These are phyloP conservation scores for Fusarium marasasianum DNA, from an alignment of 2,329 filamentous ascomycete species.

Conservation along the genomic window DNA sequence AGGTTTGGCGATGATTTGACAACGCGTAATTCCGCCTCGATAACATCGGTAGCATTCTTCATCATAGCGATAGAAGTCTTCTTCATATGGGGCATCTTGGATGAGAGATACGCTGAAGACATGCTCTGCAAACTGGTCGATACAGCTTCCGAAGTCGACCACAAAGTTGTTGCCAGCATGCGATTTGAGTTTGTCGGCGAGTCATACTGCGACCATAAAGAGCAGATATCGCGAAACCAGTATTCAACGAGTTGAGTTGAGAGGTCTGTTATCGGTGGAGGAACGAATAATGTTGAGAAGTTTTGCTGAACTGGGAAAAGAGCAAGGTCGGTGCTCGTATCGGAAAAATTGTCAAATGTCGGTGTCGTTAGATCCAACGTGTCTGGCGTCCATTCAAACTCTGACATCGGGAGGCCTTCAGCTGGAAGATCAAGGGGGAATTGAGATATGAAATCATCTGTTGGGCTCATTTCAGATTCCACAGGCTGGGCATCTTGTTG, in stretches of 20 bases:
- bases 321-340: not conserved
- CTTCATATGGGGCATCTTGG: constrained; percentile 47
- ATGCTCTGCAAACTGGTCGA: constrained; percentile 54
- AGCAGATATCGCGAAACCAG: constrained; percentile 53
- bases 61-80: constrained; percentile 47
- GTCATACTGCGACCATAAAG: constrained; percentile 54
- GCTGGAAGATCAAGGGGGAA: constrained; percentile 3
- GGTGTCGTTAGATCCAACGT: constrained; percentile 2
- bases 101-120: constrained; percentile 50
- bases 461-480: not conserved
- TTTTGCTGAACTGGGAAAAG: constrained; percentile 8
- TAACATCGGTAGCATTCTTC: constrained; percentile 46
- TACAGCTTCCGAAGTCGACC: constrained; percentile 51
- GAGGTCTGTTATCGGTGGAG: constrained; percentile 17
- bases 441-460: not conserved
- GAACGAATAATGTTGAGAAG: constrained; percentile 9
- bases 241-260: constrained; percentile 46
- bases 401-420: not conserved
- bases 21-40: constrained; percentile 46
- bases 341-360: not conserved
- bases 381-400: constrained; percentile 19
- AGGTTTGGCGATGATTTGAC: constrained; percentile 30
- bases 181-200: constrained; percentile 52
- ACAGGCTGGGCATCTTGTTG: not conserved
- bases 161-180: constrained; percentile 48